A percentile compares a stretch with the other conserved stretches of the same genome.
Conservation (phyloP, 2,329 filamentous ascomycete genomes). For the Coniochaeta sp. region DNA sequence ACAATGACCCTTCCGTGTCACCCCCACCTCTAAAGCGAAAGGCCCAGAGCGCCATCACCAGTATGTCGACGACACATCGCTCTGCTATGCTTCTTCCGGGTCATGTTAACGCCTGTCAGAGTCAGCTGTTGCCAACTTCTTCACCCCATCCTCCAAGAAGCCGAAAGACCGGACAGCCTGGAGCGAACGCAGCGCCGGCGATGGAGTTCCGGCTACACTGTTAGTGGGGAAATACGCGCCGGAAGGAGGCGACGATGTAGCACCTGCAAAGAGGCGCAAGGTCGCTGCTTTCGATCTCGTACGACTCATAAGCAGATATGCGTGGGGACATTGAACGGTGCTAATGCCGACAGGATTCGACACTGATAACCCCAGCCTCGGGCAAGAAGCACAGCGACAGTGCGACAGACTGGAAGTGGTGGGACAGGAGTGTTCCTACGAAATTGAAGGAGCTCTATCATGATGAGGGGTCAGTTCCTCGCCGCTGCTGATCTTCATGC, state of each 20-base stretch:
- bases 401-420: constrained; percentile 89
- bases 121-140: constrained; percentile 72
- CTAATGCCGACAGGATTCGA: constrained; percentile 61
- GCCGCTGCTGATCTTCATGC: background rate
- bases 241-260: constrained; percentile 21
- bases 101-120: constrained; percentile 31
- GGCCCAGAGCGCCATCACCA: constrained; percentile 42
- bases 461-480: constrained; percentile 51
- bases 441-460: constrained; percentile 58
- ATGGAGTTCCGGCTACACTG: constrained; percentile 47
- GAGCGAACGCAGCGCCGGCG: constrained; percentile 52
- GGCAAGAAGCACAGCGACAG: constrained; percentile 70
- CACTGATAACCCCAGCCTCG: constrained; percentile 71
- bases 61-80: constrained; percentile 22
- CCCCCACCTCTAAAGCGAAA: constrained; percentile 47
- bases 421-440: constrained; percentile 63
- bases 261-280: constrained; percentile 37
- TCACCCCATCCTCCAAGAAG: constrained; percentile 80
- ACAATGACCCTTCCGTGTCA: constrained; percentile 35
- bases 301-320: constrained; percentile 9
- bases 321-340: background rate
- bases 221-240: constrained; percentile 67
- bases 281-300: constrained; percentile 67
- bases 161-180: constrained; percentile 68
- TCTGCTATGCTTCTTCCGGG: background rate